phyloP scores from a whole-genome alignment of 768 basidiomycete genomes.

The Kwoniella bestiolae region DNA sequence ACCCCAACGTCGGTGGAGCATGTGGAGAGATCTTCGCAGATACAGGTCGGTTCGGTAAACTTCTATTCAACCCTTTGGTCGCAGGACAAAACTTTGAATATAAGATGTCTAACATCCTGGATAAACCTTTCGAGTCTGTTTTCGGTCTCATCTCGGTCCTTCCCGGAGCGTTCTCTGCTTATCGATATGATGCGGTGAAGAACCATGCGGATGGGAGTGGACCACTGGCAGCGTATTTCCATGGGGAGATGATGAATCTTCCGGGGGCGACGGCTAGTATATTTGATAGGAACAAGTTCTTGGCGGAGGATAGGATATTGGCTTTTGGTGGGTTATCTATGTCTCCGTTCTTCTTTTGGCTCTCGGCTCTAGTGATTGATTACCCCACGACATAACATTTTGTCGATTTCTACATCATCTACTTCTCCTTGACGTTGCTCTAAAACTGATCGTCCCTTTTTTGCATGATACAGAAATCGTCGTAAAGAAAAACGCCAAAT shows the following conservation, averaged over 20 bases:
- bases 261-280: conserved; percentile 45
- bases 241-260: conserved; percentile 53
- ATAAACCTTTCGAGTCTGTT: conserved; percentile 53
- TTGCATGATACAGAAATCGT: conserved; percentile 41
- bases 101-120: conserved; percentile 54
- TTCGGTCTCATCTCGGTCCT: conserved; percentile 53
- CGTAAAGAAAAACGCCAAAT: conserved; percentile 47
- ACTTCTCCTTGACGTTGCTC: conserved; percentile 7
- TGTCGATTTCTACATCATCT: too few relatives aligned
- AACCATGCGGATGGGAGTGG: conserved; percentile 53
- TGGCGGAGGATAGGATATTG: conserved; percentile 67
- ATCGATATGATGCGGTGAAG: conserved; percentile 50
- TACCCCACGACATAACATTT: too few relatives aligned
- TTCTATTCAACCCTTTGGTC: conserved; percentile 51
- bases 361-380: too few relatives aligned
- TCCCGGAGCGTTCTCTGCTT: conserved; percentile 54
- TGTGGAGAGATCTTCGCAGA: conserved; percentile 55
- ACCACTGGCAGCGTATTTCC: conserved; percentile 51
- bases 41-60: conserved; percentile 46
- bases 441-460: not conserved
- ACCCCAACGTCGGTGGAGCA: conserved; percentile 52
- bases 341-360: not conserved
- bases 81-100: conserved; percentile 55
- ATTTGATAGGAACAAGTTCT: conserved; percentile 83
- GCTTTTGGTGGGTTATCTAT: conserved; percentile 61